A percentile compares a stretch with the other conserved stretches of the same genome.
Conservation (phyloP, 2,329 filamentous ascomycete species). For the Leptographium radiaticola region DNA sequence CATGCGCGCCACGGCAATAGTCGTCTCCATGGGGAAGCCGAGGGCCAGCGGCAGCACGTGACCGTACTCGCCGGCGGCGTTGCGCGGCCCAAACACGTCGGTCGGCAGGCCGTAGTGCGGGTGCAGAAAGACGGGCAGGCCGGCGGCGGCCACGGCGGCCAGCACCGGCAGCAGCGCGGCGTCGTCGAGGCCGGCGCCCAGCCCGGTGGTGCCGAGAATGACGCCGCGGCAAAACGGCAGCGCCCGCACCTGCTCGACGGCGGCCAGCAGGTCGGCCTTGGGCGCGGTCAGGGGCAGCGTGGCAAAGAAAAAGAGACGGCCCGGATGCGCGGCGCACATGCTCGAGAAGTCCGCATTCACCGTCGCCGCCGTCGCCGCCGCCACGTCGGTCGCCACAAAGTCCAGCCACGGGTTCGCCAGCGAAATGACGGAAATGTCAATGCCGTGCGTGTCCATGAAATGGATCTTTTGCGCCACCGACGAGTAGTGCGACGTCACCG, state of each 20-base stretch:
- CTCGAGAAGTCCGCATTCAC: conserved; percentile 69
- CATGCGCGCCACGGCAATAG: conserved; percentile 80
- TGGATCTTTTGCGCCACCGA: conserved; percentile 66
- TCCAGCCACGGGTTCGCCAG: conserved; percentile 93
- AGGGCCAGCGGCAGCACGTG: conserved; percentile 78
- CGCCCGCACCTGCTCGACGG: conserved; percentile 48
- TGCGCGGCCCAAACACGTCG: conserved; percentile 62
- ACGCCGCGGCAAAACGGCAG: conserved; percentile 68
- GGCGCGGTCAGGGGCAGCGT: conserved; percentile 65
- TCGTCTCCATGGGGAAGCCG: conserved; percentile 86
- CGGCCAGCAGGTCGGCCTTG: conserved; percentile 43
- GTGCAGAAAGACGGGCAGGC: conserved; percentile 67
- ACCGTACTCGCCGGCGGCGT: conserved; percentile 50
- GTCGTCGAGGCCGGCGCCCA: conserved; percentile 71
- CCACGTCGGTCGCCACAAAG: conserved; percentile 53
- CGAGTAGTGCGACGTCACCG: conserved; percentile 72
- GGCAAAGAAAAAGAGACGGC: conserved; percentile 70
- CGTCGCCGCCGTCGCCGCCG: conserved; percentile 45
- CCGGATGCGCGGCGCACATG: conserved; percentile 54
- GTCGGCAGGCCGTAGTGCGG: conserved; percentile 82
- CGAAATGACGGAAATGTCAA: conserved; percentile 73
- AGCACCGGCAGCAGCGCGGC: conserved; percentile 59
- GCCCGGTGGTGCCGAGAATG: conserved; percentile 73
- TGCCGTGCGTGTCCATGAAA: conserved; percentile 78
- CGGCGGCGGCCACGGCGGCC: conserved; percentile 49